Evolutionary conservation across 768 basidiomycete genomes (phyloP), one percentile per base, ranked within the genome.

Genomic region (Boletus subparvulus): DNA sequence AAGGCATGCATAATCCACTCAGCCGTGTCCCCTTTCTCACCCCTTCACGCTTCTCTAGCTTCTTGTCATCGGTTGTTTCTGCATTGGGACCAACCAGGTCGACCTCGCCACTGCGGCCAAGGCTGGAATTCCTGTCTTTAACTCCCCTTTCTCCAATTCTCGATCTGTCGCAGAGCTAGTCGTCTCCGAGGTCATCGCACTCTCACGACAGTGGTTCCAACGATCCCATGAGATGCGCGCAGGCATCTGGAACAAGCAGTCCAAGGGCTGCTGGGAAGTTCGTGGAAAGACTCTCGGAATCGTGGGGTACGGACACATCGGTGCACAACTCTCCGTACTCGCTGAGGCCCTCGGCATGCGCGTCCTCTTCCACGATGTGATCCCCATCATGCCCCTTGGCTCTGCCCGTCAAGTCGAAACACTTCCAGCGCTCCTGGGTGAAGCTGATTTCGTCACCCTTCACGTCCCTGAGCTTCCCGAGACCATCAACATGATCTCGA

Each of bases 91-190:
- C 51, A 98, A 98, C 74, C 97, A 98, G 74, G 97, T 98, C 62
- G 94, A 98, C 70, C 86, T 99, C 45, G 58, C 70, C 48, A 85
- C 89, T 3, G 94, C 95, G 26, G 85, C 89, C 36, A 83, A 84
- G 52, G 85, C 90, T 50, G 97, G 97, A 56, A 90, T 99, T 62
- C 93, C 96, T 30, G 96, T 99, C 53, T 99, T 99, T 82, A 99
- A 99, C 74, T 98, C 97, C 7, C 97, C 97, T 36, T 96, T 95
- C 77, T 95, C 93, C 69, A 98, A 97, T 79, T 98, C 97, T 33
- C 92, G 97, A 64, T 98, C 97, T 1, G 97, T 99, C 52, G 97
- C 97, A 40, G 97, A 99, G 76, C 86, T 99, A 47, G 97, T 99
- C 74, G 85, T 99, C 74, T 81, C 87, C 56, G 97, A 99, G 74